These are phyloP conservation scores for Lactarius akahatsu DNA, from an alignment of 768 basidiomycete genomes.

Conservation along the genomic window DNA sequence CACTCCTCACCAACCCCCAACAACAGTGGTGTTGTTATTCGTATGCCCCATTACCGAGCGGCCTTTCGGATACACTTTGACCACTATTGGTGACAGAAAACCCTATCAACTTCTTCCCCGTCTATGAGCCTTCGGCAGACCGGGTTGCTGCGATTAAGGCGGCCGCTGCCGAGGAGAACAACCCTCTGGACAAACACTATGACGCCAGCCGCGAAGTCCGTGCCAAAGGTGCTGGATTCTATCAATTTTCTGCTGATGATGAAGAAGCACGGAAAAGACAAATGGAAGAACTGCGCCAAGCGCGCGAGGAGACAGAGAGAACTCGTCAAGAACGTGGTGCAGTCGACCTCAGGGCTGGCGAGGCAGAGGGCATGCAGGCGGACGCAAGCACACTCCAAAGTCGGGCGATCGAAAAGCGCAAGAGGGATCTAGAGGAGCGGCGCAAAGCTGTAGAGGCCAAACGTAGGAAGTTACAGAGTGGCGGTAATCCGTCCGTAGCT, in stretches of 20 bases:
- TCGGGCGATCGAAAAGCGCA: slow-evolving; percentile 69
- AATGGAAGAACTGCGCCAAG: slow-evolving; percentile 76
- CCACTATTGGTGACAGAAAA: slow-evolving; percentile 50
- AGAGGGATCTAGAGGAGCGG: slow-evolving; percentile 70
- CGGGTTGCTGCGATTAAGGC: slow-evolving; percentile 72
- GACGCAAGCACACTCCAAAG: slow-evolving; percentile 40
- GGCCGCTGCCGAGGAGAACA: slow-evolving; percentile 65
- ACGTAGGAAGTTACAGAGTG: slow-evolving; percentile 50
- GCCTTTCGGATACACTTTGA: slow-evolving; percentile 3
- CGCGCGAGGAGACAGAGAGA: slow-evolving; percentile 69
- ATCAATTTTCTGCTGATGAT: slow-evolving; percentile 87
- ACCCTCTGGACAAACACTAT: slow-evolving; percentile 75
- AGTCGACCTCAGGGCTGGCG: slow-evolving; percentile 61
- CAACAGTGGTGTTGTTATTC: slow-evolving; percentile 26
- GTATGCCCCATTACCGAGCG: slow-evolving; percentile 12
- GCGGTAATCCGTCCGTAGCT: slow-evolving; percentile 1
- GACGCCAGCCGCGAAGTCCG: slow-evolving; percentile 82
- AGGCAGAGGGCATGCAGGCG: slow-evolving; percentile 71
- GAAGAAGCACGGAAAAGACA: slow-evolving; percentile 74
- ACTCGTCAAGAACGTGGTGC: slow-evolving; percentile 60
- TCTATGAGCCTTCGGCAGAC: slow-evolving; percentile 82
- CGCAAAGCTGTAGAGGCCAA: slow-evolving; percentile 61
- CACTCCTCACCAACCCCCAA: slow-evolving; percentile 11
- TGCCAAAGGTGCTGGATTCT: slow-evolving; percentile 86
- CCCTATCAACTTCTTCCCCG: slow-evolving; percentile 82